Conservation (phyloP, 352 stramenopile genomes). For the Pythium insidiosum region DNA sequence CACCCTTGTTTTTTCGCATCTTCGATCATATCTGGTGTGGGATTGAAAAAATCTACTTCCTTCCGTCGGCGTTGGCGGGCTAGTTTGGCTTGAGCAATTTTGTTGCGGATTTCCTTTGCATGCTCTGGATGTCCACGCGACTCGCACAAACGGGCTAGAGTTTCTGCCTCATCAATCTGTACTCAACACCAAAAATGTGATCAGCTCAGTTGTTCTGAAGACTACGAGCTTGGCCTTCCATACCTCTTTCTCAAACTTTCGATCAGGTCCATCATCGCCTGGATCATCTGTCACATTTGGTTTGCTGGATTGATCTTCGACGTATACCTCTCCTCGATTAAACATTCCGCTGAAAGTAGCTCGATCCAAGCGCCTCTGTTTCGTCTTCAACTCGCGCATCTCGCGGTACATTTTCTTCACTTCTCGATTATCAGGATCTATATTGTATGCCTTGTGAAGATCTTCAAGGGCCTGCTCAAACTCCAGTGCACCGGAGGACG, state of each 20-base stretch:
- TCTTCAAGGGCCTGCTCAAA: slow-evolving; percentile 69
- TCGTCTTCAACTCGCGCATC: slow-evolving; percentile 52
- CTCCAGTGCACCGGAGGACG: slow-evolving; percentile 65
- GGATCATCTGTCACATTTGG: slow-evolving; percentile 1
- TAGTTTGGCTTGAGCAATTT: slow-evolving; percentile 45
- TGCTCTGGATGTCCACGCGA: slow-evolving; percentile 49
- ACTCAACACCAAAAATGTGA: not conserved
- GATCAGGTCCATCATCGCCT: slow-evolving; percentile 20
- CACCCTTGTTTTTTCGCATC: slow-evolving; percentile 74
- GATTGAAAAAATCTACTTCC: slow-evolving; percentile 71
- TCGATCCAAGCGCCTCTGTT: slow-evolving; percentile 59
- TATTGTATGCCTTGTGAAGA: slow-evolving; percentile 52
- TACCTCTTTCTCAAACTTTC: slow-evolving; percentile 56
- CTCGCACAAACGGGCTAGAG: slow-evolving; percentile 57
- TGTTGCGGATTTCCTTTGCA: slow-evolving; percentile 53
- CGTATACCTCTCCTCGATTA: slow-evolving; percentile 54
- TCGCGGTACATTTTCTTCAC: slow-evolving; percentile 61
- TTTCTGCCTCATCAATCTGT: slow-evolving; percentile 59
- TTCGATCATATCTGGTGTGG: slow-evolving; percentile 66
- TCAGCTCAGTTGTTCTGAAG: too few relatives aligned
- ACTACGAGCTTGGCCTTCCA: too few relatives aligned
- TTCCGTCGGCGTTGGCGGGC: slow-evolving; percentile 37
- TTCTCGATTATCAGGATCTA: slow-evolving; percentile 50
- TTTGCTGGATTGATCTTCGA: slow-evolving; percentile 14
- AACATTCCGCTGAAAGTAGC: slow-evolving; percentile 84